Evolutionary conservation across 768 basidiomycete species (phyloP).

Genomic region (Russula virescens): DNA sequence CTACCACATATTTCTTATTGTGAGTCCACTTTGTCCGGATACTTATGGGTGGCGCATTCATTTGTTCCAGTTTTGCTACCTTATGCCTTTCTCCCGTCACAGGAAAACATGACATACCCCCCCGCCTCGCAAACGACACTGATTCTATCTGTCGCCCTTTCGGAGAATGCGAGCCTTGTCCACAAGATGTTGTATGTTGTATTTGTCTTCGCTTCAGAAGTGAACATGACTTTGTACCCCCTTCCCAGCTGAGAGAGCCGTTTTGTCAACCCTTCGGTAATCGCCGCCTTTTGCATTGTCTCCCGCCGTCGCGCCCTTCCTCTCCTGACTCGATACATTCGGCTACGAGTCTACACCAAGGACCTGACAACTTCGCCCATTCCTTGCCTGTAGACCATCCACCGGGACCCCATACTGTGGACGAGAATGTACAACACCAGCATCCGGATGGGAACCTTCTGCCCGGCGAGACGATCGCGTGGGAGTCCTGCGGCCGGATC

Average conservation of each 20-base stretch:
- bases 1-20: constrained; percentile 9
- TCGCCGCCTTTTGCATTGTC: constrained; percentile 83
- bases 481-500: constrained; percentile 92
- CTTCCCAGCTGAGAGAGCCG: constrained; percentile 66
- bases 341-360: constrained; percentile 2
- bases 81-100: constrained; percentile 11
- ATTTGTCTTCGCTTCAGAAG: background rate
- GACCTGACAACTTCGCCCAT: constrained; percentile 28
- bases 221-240: constrained; percentile 11
- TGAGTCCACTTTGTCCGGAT: background rate
- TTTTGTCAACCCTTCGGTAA: constrained; percentile 97
- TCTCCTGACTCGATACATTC: constrained; percentile 17
- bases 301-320: constrained; percentile 27
- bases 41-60: background rate
- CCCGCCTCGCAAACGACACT: constrained; percentile 19
- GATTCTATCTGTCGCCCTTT: constrained; percentile 26
- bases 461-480: constrained; percentile 66
- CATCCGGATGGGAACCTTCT: constrained; percentile 20
- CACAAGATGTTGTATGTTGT: constrained; percentile 35
- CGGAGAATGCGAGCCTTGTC: constrained; percentile 40
- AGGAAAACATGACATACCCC: constrained; percentile 1
- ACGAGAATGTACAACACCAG: constrained; percentile 4
- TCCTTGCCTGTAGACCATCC: background rate
- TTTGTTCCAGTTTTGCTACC: constrained; percentile 8
- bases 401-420: constrained; percentile 16